A percentile compares a stretch with the other conserved stretches of the same genome.
phyloP scores from a whole-genome alignment of 495 filamentous ascomycete species.

The Penicillium coprophilum region DNA sequence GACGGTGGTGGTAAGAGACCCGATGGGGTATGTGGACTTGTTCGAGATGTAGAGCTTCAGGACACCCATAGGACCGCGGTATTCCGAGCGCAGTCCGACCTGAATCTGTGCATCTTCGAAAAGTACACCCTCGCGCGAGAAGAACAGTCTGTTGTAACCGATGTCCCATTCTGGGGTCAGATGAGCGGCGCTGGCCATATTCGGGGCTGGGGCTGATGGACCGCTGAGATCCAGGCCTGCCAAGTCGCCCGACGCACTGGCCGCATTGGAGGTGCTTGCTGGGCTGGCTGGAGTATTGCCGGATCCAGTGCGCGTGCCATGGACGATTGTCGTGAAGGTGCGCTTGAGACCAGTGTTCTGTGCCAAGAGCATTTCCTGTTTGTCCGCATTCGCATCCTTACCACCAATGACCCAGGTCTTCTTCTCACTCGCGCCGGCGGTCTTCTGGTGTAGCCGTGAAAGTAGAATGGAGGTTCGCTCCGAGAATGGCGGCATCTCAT shows the following conservation, averaged over 20 bases:
- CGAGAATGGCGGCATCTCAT: conserved; percentile 99
- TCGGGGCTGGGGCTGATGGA: conserved; percentile 61
- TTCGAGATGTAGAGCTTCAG: conserved; percentile 95
- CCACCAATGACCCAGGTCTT: conserved; percentile 95
- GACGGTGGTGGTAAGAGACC: conserved; percentile 89
- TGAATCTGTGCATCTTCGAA: conserved; percentile 96
- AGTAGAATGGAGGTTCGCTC: conserved; percentile 89
- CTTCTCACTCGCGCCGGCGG: conserved; percentile 86
- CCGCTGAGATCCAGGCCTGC: conserved; percentile 76
- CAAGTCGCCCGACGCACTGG: conserved; percentile 58
- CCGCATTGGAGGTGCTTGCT: conserved; percentile 30
- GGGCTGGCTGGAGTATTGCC: conserved; percentile 39
- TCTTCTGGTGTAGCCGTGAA: conserved; percentile 90
- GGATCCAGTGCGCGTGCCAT: conserved; percentile 52
- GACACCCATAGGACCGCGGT: conserved; percentile 88
- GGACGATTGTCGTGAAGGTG: conserved; percentile 64
- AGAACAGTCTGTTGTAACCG: conserved; percentile 82
- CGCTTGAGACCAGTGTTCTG: conserved; percentile 83
- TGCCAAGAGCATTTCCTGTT: conserved; percentile 74
- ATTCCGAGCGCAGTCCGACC: conserved; percentile 89
- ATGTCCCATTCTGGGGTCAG: conserved; percentile 91
- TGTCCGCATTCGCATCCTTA: conserved; percentile 84
- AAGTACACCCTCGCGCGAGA: conserved; percentile 78
- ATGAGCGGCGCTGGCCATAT: conserved; percentile 89
- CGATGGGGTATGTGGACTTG: conserved; percentile 78